Evolutionary conservation across 495 filamentous ascomycete genomes (phyloP), one percentile per base, ranked within the genome.

Genomic region (Acidiella bohemica): DNA sequence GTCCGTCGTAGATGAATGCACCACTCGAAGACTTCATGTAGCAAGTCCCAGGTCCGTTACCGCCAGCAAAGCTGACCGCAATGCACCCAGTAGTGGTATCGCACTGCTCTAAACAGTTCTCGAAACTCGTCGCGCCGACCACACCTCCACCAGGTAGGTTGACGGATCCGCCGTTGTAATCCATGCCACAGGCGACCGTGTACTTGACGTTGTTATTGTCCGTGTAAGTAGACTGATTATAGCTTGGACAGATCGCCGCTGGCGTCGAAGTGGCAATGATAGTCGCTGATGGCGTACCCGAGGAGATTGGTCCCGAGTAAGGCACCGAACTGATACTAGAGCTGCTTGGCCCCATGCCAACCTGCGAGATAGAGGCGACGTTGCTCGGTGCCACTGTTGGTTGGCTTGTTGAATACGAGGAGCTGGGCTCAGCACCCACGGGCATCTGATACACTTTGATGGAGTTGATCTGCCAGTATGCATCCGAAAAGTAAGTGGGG

Each of bases 401-500:
- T 22, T 21, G 30, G 19, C 36, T 46, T 7, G 44, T 46, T 2
- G 28, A 5, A 27, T 46, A 46, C 10, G 44, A 35, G 8, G 31
- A 40, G 29, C 25, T 35, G 20, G 30, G 9, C 19, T 28, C 19
- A 16, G 24, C 30, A 17, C 7, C 17, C 4, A 12, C 2, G 5
- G 24, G 41, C 47, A 50, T 49, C 18, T 49, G 46, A 23, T 50
- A 50, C 16, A 61, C 54, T 37, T 49, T 55, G 36, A 60, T 47
- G 6, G 41, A 58, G 33, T 49, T 53, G 44, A 61, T 58, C 25
- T 37, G 31, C 58, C 58, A 60, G 46, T 52, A 60, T 1, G 51
- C 45, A 2, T 59, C 28, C 23, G 29, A 34, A 35, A 61, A 61
- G 8, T 47, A 40, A 3, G 37, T 12, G 14, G 59, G 59, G 36